phyloP scores from a whole-genome alignment of 148 eudicot genomes.

The Pharnaceum exiguum region DNA sequence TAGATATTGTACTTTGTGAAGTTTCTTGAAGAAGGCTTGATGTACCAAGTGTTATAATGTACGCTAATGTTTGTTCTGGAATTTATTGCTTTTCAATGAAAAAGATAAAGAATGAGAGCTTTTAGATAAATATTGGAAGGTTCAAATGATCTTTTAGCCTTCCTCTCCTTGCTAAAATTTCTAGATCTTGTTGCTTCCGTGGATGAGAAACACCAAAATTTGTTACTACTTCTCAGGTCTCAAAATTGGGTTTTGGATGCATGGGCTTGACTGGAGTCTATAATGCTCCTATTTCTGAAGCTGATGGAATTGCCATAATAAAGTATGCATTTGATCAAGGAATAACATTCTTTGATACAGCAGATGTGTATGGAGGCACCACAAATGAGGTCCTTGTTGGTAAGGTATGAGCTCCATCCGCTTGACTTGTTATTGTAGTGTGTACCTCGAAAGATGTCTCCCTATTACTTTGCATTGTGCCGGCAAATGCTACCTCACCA shows the following conservation, averaged over 20 bases:
- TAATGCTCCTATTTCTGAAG: slow-evolving; percentile 49
- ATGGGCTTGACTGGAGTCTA: slow-evolving; percentile 48
- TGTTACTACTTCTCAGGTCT: slow-evolving; percentile 31
- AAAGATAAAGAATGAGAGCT: too few species aligned
- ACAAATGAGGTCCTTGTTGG: slow-evolving; percentile 59
- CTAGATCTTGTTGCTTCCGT: too few species aligned
- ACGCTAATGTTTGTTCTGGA: too few species aligned
- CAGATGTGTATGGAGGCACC: slow-evolving; percentile 55
- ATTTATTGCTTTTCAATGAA: too few species aligned
- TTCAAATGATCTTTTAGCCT: too few species aligned
- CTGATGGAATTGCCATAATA: slow-evolving; percentile 48
- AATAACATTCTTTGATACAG: slow-evolving; percentile 66
- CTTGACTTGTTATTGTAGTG: not conserved
- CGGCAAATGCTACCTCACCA: too few species aligned
- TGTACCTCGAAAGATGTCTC: not conserved
- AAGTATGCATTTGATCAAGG: slow-evolving; percentile 56
- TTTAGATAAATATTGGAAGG: too few species aligned
- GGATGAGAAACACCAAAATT: not conserved
- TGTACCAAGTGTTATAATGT: too few species aligned
- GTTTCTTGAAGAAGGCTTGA: too few species aligned
- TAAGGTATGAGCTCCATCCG: slow-evolving; percentile 37
- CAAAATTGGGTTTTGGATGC: slow-evolving; percentile 59
- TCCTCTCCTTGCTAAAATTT: not conserved
- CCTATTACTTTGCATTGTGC: not conserved
- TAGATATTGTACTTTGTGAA: too few species aligned